Evolutionary conservation across 805 yeast species (phyloP), one percentile per base, ranked within the genome.

Genomic region (Blastobotrys attinorum): DNA sequence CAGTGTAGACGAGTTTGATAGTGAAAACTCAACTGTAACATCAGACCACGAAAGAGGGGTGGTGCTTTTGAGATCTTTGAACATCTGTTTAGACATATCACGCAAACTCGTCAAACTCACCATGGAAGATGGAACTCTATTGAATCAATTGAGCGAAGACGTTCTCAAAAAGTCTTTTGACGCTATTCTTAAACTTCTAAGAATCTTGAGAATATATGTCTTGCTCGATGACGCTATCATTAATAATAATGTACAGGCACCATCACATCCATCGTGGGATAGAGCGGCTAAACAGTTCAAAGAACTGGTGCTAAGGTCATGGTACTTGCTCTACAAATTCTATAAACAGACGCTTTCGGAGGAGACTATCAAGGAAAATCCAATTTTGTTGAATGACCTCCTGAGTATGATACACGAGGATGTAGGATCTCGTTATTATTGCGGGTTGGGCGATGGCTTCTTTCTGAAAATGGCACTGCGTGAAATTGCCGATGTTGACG

Each of bases 401-500:
- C 61, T 86, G 11, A 71, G 77, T 33, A 61, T 76, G 4, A 58
- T 86, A 1, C 99, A 92, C 57, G 77, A 77, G 5, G 79, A 85
- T 39, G 61, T 89, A 7, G 97, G 97, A 0, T 54, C 61, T 1
- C 65, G 85, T 32, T 71, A 76, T 4, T 75, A 81, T 43, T 92
- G 98, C 64, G 81, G 79, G 40, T 60, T 74, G 2, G 72, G 81
- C 0, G 59, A 71, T 22, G 89, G 94, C 0, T 61, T 65, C 5
- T 80, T 89, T 47, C 64, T 92, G 40, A 67, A 69, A 15, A 62
- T 83, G 22, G 67, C 81, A 0, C 82, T 87, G 51, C 65, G 68
- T 6, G 69, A 73, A 16, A 62, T 83, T 27, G 65, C 76, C 13
- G 52, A 64, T 0, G 60, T 74, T 22, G 63, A 69, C 17, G 50